Evolutionary conservation across 2,329 filamentous ascomycete species (phyloP).

Genomic region (Thielaviopsis ethacetica): DNA sequence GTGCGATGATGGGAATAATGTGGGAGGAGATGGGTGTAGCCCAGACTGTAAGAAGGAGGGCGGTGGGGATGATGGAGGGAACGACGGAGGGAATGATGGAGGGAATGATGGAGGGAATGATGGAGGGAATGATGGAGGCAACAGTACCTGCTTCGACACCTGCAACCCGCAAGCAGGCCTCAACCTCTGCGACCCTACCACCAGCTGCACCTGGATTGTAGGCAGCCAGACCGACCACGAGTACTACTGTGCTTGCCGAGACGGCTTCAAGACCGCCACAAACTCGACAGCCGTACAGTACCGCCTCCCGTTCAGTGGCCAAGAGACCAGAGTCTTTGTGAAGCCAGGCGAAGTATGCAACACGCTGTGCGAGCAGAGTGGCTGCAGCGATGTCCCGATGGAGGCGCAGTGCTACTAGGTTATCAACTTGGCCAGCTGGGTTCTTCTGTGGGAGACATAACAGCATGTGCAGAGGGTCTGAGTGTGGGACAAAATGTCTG

Average conservation of each 20-base stretch:
- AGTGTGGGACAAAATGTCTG: too few species aligned
- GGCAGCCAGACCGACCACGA: neutral
- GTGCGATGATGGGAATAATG: slow-evolving; percentile 5
- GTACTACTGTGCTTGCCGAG: slow-evolving; percentile 1
- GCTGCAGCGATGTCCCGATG: neutral
- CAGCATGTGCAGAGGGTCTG: too few species aligned
- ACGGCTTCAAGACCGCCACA: neutral
- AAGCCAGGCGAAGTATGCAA: neutral
- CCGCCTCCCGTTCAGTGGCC: slow-evolving; percentile 4
- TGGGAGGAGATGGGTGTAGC: neutral
- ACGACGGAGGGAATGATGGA: neutral
- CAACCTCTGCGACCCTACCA: neutral
- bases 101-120: too few species aligned
- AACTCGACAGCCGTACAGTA: neutral
- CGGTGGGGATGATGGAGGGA: neutral
- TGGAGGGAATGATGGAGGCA: neutral
- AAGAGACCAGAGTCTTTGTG: slow-evolving; percentile 1
- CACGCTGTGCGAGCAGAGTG: neutral
- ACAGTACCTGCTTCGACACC: neutral
- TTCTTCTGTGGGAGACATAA: neutral
- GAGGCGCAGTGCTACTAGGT: neutral
- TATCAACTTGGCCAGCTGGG: neutral
- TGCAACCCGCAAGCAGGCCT: neutral
- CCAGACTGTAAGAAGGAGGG: neutral
- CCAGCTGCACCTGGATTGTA: neutral